Conservation (phyloP, 129 eudicot species). For the Scalesia atractyloides region DNA sequence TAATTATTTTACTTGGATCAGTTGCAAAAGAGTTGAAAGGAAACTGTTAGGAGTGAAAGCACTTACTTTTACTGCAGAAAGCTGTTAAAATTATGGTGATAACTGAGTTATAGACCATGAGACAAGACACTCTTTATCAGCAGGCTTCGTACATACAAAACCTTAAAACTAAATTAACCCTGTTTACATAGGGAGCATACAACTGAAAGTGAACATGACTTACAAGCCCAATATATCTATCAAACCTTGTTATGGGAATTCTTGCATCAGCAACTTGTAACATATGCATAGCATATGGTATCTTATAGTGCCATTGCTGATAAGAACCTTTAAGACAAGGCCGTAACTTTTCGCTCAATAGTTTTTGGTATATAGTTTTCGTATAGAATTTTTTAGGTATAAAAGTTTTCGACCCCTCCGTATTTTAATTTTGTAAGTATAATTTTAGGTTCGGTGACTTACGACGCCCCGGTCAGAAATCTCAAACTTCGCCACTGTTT, state of each 20-base stretch:
- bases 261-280: constrained; percentile 17
- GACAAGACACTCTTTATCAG: constrained; percentile 32
- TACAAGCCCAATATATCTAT: background rate
- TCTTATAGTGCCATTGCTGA: background rate
- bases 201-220: constrained; percentile 23
- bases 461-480: too few species aligned
- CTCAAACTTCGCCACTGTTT: too few species aligned
- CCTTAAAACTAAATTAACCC: constrained; percentile 33
- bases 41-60: constrained; percentile 30
- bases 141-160: constrained; percentile 15
- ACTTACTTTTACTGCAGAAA: constrained; percentile 37
- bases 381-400: too few species aligned
- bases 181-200: constrained; percentile 30
- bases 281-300: background rate
- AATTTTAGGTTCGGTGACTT: too few species aligned
- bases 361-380: too few species aligned
- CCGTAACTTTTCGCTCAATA: too few species aligned
- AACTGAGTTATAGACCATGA: constrained; percentile 28
- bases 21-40: constrained; percentile 18
- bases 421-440: too few species aligned
- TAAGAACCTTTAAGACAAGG: background rate
- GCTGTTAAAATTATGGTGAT: constrained; percentile 21
- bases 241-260: background rate
- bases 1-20: background rate
- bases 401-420: too few species aligned